Evolutionary conservation across 805 yeast genomes (phyloP), one percentile per base, ranked within the genome.

Genomic region (Ogataea neopini): DNA sequence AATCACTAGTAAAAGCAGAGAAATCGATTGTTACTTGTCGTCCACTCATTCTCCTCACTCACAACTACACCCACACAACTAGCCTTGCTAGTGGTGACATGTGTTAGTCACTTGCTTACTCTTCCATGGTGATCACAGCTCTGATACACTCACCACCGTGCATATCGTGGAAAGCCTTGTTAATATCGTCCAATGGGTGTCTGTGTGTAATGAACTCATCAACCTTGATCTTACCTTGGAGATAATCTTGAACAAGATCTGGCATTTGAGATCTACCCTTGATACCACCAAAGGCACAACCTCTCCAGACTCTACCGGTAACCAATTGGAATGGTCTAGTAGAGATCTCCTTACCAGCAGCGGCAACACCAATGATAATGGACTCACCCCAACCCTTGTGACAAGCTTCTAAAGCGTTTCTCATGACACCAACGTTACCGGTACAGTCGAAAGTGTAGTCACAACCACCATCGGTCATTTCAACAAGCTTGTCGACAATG

Each of bases 381-480:
- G 97, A 89, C 65, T 84, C 82, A 71, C 99, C 99, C 97, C 99
- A 94, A 56, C 99, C 99, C 73, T 91, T 92, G 76, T 94, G 98
- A 69, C 97, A 90, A 18, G 96, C 88, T 76, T 94, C 98, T 57
- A 94, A 78, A 23, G 99, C 99, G 64, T 83, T 76, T 74, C 98
- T 84, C 99, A 94, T 94, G 42, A 94, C 98, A 39, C 80, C 70
- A 52, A 84, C 91, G 65, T 92, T 94, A 74, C 99, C 99, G 44
- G 99, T 94, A 76, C 98, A 91, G 76, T 94, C 99, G 64, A 94
- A 94, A 25, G 99, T 91, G 74, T 68, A 89, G 62, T 94, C 99
- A 54, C 89, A 79, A 45, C 99, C 99, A 60, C 99, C 99, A 62
- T 94, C 98, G 48, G 98, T 90, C 80, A 84, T 73, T 63, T 88